A percentile compares a stretch with the other conserved stretches of the same genome.
phyloP scores from a whole-genome alignment of 1,284 basidiomycete species.

The Puccinia triticina region DNA sequence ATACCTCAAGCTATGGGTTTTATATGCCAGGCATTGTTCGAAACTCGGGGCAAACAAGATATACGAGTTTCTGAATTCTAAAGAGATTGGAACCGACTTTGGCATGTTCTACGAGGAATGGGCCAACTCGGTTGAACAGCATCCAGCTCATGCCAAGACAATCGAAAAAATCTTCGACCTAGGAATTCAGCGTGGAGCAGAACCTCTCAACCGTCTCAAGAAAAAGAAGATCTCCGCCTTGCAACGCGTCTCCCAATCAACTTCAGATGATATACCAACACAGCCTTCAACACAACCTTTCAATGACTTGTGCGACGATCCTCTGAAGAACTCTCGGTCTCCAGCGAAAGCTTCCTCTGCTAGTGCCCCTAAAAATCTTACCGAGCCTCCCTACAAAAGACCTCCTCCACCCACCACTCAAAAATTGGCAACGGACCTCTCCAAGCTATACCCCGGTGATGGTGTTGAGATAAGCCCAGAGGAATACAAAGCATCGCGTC shows the following conservation, averaged over 20 bases:
- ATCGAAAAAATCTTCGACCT: constrained; percentile 38
- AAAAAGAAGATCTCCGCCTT: constrained; percentile 52
- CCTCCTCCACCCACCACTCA: constrained; percentile 21
- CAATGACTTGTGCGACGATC: constrained; percentile 29
- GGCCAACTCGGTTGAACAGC: constrained; percentile 71
- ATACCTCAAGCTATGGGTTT: constrained; percentile 84
- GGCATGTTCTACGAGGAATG: constrained; percentile 84
- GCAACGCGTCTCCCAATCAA: constrained; percentile 26
- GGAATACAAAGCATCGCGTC: constrained; percentile 37
- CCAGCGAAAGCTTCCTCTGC: background rate
- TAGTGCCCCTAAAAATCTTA: background rate
- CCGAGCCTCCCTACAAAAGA: background rate
- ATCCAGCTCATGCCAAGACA: background rate
- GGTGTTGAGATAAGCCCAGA: constrained; percentile 43
- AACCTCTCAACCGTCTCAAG: constrained; percentile 59
- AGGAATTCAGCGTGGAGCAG: constrained; percentile 58
- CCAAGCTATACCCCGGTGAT: constrained; percentile 36
- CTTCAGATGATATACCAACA: background rate
- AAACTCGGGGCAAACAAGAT: constrained; percentile 65
- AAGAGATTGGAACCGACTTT: constrained; percentile 76
- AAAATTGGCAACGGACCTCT: constrained; percentile 23
- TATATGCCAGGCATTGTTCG: constrained; percentile 72
- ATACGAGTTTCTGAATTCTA: constrained; percentile 73
- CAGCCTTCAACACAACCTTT: background rate
- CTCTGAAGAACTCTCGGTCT: constrained; percentile 17